Conservation (phyloP, 805 yeast genomes). For the Metschnikowia borealis region DNA sequence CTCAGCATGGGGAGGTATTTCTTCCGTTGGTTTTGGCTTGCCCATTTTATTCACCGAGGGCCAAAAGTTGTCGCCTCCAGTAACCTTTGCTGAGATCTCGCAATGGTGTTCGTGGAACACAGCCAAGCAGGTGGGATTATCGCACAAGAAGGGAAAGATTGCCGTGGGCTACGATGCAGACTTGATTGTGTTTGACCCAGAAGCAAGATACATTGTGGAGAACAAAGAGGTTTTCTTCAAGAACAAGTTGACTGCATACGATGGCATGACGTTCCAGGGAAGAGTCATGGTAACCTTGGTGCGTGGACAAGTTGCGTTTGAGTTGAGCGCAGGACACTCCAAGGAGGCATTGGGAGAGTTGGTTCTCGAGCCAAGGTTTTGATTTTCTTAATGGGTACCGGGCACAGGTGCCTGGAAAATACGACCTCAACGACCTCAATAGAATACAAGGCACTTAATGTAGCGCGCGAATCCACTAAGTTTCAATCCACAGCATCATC, state of each 20-base stretch:
- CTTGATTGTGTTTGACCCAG: slow-evolving; percentile 74
- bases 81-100: slow-evolving; percentile 58
- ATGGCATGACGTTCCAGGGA: slow-evolving; percentile 67
- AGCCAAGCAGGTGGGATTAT: slow-evolving; percentile 78
- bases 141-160: slow-evolving; percentile 67
- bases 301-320: slow-evolving; percentile 70
- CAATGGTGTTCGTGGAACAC: slow-evolving; percentile 82
- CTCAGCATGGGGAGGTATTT: slow-evolving; percentile 94
- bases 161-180: slow-evolving; percentile 84
- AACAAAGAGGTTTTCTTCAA: slow-evolving; percentile 66
- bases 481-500: not conserved
- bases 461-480: not conserved
- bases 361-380: slow-evolving; percentile 54
- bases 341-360: slow-evolving; percentile 55
- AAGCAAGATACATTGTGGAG: slow-evolving; percentile 43
- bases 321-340: slow-evolving; percentile 51
- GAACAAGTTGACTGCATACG: slow-evolving; percentile 84
- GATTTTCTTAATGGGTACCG: not conserved
- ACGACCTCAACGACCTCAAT: not conserved
- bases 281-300: slow-evolving; percentile 75
- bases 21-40: slow-evolving; percentile 88
- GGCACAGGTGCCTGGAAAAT: not conserved
- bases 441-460: not conserved
- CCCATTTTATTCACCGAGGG: slow-evolving; percentile 80
- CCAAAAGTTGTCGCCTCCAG: slow-evolving; percentile 44